Evolutionary conservation across 2,329 filamentous ascomycete genomes (phyloP).

Genomic region (Furcasterigmium furcatum): DNA sequence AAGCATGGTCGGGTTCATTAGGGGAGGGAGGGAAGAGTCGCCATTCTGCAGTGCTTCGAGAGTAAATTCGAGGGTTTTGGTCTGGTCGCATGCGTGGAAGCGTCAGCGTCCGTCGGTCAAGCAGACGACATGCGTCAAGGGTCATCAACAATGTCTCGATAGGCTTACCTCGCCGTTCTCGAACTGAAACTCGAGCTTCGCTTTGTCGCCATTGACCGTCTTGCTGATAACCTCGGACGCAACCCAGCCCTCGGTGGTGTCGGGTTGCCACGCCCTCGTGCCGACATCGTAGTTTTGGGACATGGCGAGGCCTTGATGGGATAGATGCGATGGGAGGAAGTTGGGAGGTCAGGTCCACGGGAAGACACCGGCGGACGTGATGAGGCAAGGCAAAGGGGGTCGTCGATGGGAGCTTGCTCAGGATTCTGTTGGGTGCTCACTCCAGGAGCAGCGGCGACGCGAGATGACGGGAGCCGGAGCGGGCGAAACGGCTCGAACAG

Average conservation of each 20-base stretch:
- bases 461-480: not conserved
- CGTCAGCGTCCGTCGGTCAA: constrained; percentile 8
- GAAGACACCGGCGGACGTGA: constrained; percentile 4
- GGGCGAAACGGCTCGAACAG: not conserved
- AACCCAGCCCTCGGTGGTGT: constrained; percentile 94
- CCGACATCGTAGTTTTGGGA: constrained; percentile 94
- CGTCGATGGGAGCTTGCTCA: not conserved
- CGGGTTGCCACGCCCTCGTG: constrained; percentile 97
- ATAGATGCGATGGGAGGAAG: constrained; percentile 7
- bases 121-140: constrained; percentile 1
- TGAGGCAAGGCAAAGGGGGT: constrained; percentile 9
- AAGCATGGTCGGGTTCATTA: constrained; percentile 98
- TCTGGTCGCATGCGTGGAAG: constrained; percentile 46
- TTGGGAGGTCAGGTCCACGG: constrained; percentile 8
- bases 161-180: constrained; percentile 82
- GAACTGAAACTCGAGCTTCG: constrained; percentile 81
- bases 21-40: constrained; percentile 76
- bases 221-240: constrained; percentile 92
- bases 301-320: constrained; percentile 49
- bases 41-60: constrained; percentile 72
- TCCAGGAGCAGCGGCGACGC: not conserved
- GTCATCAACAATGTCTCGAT: too few species aligned
- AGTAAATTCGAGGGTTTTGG: constrained; percentile 76
- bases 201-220: constrained; percentile 78
- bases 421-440: not conserved